A percentile compares a stretch with the other conserved stretches of the same genome.
phyloP scores from a whole-genome alignment of 2,329 filamentous ascomycete species.

The Fusarium ramigenum region DNA sequence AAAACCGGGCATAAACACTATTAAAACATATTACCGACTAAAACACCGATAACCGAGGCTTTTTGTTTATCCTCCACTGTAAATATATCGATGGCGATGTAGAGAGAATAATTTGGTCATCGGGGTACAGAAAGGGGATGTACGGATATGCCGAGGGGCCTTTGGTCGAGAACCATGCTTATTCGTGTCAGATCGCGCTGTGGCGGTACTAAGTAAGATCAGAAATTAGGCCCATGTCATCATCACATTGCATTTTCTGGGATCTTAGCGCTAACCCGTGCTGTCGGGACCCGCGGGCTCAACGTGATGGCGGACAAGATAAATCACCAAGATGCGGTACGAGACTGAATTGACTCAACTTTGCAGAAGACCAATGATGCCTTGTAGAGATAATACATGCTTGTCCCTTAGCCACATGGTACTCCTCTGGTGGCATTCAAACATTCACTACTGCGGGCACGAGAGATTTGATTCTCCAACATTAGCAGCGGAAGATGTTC shows the following conservation, averaged over 20 bases:
- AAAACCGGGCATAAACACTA: not conserved
- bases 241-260: not conserved
- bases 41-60: not conserved
- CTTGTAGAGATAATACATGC: accelerated
- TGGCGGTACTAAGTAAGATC: not conserved
- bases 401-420: accelerated
- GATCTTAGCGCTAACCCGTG: too few relatives aligned
- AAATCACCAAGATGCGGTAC: not conserved
- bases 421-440: accelerated
- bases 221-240: not conserved
- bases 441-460: not conserved
- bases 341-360: not conserved
- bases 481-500: not conserved
- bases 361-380: not conserved
- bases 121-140: accelerated
- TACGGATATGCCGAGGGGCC: not conserved
- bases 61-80: not conserved
- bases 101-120: too few relatives aligned
- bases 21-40: not conserved
- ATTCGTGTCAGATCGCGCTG: not conserved
- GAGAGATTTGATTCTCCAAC: not conserved
- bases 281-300: too few relatives aligned
- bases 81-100: too few relatives aligned
- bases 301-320: accelerated
- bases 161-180: too few relatives aligned